Percentiles rank a stretch among this genome's conserved stretches.
These are phyloP conservation scores for Lentinula guzmanii DNA, from an alignment of 768 basidiomycete species.

Conservation along the genomic window DNA sequence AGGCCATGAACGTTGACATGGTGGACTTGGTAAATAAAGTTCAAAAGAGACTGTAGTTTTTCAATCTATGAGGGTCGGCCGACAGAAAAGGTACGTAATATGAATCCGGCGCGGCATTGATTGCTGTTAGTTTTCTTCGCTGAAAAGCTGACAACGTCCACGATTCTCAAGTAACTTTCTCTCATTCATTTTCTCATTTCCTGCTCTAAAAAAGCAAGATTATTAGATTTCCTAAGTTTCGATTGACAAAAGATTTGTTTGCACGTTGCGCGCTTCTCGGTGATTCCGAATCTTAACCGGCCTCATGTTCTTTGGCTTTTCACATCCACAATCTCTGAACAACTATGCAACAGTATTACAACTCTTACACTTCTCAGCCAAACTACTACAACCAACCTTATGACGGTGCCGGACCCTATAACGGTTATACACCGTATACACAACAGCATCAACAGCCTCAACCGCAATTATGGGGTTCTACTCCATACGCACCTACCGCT, in stretches of 20 bases:
- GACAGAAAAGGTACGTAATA: neutral
- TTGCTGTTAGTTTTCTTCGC: neutral
- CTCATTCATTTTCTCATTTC: neutral
- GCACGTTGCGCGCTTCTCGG: constrained; percentile 14
- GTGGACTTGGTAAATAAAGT: constrained; percentile 12
- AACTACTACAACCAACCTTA: neutral
- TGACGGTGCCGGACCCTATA: neutral
- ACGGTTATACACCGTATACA: constrained; percentile 9
- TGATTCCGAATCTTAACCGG: neutral
- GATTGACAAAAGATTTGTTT: constrained; percentile 30
- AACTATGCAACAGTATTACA: neutral
- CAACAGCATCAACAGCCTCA: neutral
- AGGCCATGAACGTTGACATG: constrained; percentile 77
- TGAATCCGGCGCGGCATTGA: neutral
- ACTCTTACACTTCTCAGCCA: neutral
- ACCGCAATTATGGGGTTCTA: constrained; percentile 23
- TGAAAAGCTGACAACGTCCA: neutral
- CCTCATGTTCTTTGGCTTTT: constrained; percentile 13
- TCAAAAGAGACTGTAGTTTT: neutral
- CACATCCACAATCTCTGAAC: neutral
- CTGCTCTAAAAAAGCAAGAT: neutral
- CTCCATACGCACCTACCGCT: constrained; percentile 21
- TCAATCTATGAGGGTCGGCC: neutral
- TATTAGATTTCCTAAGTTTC: neutral
- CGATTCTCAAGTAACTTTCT: neutral